These are phyloP conservation scores for Chaetomium globosum DNA, from an alignment of 2,329 filamentous ascomycete genomes.

Conservation along the genomic window DNA sequence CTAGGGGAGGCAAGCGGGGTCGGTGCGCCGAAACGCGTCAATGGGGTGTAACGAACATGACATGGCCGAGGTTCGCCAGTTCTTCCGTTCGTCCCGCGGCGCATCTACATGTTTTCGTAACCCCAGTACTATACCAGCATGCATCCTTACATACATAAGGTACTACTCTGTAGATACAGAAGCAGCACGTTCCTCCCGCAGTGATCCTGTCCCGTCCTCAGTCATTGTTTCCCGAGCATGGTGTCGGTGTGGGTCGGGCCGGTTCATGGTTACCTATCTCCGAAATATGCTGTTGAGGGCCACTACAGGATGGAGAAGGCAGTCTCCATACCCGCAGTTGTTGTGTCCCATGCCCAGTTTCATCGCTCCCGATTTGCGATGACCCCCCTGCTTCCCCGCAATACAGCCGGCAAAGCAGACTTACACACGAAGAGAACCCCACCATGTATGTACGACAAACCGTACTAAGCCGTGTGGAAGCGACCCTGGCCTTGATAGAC, in stretches of 20 bases:
- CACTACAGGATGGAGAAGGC: background rate
- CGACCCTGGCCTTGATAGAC: background rate
- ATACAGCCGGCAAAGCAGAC: background rate
- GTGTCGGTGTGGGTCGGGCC: background rate
- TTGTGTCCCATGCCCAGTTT: conserved; percentile 17
- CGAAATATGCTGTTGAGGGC: background rate
- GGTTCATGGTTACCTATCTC: background rate
- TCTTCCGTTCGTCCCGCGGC: background rate
- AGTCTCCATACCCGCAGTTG: background rate
- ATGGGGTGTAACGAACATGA: background rate
- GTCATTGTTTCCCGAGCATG: background rate
- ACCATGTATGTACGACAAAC: conserved; percentile 3
- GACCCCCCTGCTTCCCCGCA: conserved; percentile 17
- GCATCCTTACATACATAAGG: too few species aligned
- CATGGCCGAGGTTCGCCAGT: background rate
- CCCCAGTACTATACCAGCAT: background rate
- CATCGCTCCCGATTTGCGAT: background rate
- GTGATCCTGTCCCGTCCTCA: background rate
- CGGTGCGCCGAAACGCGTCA: background rate
- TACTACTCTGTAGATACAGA: too few species aligned
- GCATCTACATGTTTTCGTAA: background rate
- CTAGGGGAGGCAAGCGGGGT: conserved; percentile 15
- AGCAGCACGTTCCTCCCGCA: too few species aligned
- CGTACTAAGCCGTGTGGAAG: conserved; percentile 21
- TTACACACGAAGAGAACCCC: background rate